Base-by-base conservation (phyloP, 768 basidiomycete genomes). In the Favolaschia claudopus region DNA sequence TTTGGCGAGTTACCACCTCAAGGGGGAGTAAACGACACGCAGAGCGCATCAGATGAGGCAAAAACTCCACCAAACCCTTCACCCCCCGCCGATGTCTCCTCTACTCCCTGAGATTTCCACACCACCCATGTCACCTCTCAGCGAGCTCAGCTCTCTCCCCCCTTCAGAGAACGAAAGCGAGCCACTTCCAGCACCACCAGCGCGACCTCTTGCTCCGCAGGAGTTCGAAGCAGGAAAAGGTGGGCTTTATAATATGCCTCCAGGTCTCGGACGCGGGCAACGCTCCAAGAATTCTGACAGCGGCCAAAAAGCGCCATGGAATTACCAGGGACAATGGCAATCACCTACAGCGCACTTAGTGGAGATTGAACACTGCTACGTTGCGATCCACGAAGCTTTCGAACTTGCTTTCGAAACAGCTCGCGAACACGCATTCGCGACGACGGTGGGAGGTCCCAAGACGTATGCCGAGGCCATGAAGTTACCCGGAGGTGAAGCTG, bases 381-480 rank as follows among this genome's bases (percentile, higher is more conserved):
- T 32, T 5, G n/a, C 39, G 12, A 39, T 50, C 3, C 14, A 36
- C 1, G 57, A 50, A 9, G 57, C 57, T 2, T 52, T 58, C 32
- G 52, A 54, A 15, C 43, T 42, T 22, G 42, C 37, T 13, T n/a
- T 38, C 25, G 33, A 32, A 3, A 36, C 51, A 5, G 28, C 51
- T 14, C 28, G 28, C 14, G 37, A 43, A 5, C 17, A 47, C 37
- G 53, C 19, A 33, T 57, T 46, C 25, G 17, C n/a, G 13, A 19
- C 9, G 67, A 70, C 27, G 40, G 10, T n/a, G n/a, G 10, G 40
- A 13, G 9, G 40, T 22, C 67, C 69, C n/a, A 33, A 36, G 3
- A 50, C 59, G 7, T 70, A 61, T 20, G 34, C 45, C 8, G 63
- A 72, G 22, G 71, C 68, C 2, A 60, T 67, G 61, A 31, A 24